Percentiles rank a stretch among this genome's conserved stretches.
Conservation (phyloP, 768 basidiomycete species). For the Pulveroboletus sp. region DNA sequence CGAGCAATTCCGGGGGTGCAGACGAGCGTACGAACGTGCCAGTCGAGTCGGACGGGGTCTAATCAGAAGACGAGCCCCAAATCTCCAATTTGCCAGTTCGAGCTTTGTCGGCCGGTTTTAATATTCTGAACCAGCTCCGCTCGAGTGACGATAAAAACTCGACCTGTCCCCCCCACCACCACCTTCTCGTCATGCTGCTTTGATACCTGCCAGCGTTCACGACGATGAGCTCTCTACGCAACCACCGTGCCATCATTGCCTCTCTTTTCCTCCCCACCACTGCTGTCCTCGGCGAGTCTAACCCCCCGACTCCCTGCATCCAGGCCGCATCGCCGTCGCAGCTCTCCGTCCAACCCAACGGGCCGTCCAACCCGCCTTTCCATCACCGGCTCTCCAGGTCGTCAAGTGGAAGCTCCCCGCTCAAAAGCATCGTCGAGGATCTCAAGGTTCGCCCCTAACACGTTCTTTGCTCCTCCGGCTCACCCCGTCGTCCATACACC, state of each 20-base stretch:
- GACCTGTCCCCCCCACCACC: too few species aligned
- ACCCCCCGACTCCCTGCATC: conserved; percentile 46
- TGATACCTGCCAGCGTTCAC: not conserved
- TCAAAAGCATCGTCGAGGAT: conserved; percentile 77
- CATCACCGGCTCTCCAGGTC: conserved; percentile 19
- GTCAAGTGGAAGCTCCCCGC: conserved; percentile 28
- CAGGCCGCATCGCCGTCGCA: conserved; percentile 17
- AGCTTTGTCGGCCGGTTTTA: not conserved
- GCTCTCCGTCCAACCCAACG: not conserved
- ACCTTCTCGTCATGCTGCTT: not conserved
- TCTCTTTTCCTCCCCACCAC: conserved; percentile 82
- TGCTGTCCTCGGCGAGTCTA: conserved; percentile 53
- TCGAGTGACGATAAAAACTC: not conserved
- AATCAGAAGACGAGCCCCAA: not conserved
- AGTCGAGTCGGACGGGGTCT: not conserved
- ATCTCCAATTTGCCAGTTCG: not conserved
- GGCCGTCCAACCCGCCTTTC: conserved; percentile 8
- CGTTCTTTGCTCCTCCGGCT: not conserved
- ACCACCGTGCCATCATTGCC: conserved; percentile 73
- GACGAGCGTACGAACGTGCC: not conserved
- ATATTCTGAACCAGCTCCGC: not conserved
- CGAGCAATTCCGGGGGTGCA: not conserved
- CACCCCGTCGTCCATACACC: not conserved
- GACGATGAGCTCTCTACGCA: conserved; percentile 64
- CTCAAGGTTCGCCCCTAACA: conserved; percentile 47